These are phyloP conservation scores for Coniochaeta sp. DNA, from an alignment of 2,329 filamentous ascomycete genomes.

Conservation along the genomic window DNA sequence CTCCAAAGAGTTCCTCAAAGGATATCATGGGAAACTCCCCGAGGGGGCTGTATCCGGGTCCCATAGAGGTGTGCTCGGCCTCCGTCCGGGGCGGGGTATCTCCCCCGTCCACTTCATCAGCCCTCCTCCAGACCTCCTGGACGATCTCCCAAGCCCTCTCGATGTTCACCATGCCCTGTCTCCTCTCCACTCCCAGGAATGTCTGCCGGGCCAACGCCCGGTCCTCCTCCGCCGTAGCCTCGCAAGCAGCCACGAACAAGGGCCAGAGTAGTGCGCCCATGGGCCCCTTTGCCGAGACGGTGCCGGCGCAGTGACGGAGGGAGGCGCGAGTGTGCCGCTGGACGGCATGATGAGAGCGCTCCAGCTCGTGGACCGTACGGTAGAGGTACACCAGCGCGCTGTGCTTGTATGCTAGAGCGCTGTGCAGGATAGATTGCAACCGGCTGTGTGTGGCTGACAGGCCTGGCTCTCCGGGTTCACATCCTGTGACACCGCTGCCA, in stretches of 20 bases:
- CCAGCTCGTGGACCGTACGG: conserved; percentile 41
- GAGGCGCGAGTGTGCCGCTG: conserved; percentile 44
- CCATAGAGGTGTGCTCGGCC: conserved; percentile 3
- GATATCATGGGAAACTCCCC: background rate
- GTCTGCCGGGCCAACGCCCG: conserved; percentile 40
- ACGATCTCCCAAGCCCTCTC: conserved; percentile 52
- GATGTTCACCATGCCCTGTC: conserved; percentile 61
- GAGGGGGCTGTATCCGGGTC: conserved; percentile 2
- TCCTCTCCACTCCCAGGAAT: conserved; percentile 43
- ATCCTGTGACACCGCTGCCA: no score
- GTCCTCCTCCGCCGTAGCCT: conserved; percentile 43
- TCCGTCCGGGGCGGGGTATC: conserved; percentile 9
- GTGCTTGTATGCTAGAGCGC: conserved; percentile 53
- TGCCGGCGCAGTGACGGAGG: conserved; percentile 45
- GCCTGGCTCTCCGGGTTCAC: background rate
- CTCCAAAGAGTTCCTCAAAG: background rate
- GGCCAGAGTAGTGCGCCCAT: conserved; percentile 60
- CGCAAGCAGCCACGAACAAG: conserved; percentile 55
- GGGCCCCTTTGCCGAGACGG: conserved; percentile 47
- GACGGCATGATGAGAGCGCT: conserved; percentile 39
- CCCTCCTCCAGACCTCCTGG: conserved; percentile 52
- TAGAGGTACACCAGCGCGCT: conserved; percentile 51
- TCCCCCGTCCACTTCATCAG: conserved; percentile 24
- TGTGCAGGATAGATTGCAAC: conserved; percentile 48
- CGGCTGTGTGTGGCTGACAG: conserved; percentile 26